Evolutionary conservation across 2,329 filamentous ascomycete genomes (phyloP), one percentile per base, ranked within the genome.

Genomic region (Stachybotrys chartarum): DNA sequence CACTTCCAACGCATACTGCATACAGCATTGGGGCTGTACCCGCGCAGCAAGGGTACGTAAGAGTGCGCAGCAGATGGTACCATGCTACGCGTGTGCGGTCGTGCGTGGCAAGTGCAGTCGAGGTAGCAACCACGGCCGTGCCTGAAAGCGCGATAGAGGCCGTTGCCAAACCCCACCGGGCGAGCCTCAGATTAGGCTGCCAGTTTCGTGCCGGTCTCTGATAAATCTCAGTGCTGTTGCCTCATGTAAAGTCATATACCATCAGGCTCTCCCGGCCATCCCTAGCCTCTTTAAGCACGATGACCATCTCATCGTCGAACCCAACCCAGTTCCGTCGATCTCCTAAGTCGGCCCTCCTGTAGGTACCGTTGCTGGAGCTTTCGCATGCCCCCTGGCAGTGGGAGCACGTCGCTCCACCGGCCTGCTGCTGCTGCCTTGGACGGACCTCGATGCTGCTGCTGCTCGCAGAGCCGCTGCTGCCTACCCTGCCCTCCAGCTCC

Each of bases 231-330:
- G 5, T 5, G 35, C 10, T 14, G 14, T 10, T 10, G 35, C 18
- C 30, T 70, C 62, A 74, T n/a, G 88, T 90, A 71, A 97, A 97
- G 70, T 96, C 90, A 67, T 96, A 96, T 48, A 94, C 85, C 66
- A 92, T 81, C 59, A 96, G 70, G 58, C 87, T 85, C 66, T 93
- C 88, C 45, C 80, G 79, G 1, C 88, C 88, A 30, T 81, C 75
- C 30, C 74, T 70, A 59, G 83, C 81, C 71, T 93, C 88, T 60
- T 89, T 86, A 52, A 96, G 76, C 47, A 96, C 84, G 58, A 96
- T 86, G n/a, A 96, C 88, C 73, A 91, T 91, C 70, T 96, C 90
- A 48, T 96, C 90, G 64, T 96, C 91, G 64, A 96, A 96, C 0
- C 90, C 90, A 8, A 96, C 84, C 83, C 88, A 93, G 53, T 81